phyloP scores from a whole-genome alignment of 2,329 filamentous ascomycete genomes.

The Claviceps arundinis region DNA sequence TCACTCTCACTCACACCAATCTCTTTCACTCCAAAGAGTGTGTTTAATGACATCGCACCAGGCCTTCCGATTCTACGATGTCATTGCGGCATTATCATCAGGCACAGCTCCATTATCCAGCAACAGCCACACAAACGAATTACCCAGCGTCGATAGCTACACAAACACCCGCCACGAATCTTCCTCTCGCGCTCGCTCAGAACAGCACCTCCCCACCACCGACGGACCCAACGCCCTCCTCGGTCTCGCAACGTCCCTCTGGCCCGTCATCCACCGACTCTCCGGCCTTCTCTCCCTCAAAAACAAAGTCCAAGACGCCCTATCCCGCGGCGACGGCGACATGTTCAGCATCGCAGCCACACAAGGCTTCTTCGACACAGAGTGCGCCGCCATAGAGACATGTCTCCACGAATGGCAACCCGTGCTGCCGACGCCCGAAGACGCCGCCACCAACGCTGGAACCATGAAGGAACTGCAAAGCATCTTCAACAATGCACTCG shows the following conservation, averaged over 20 bases:
- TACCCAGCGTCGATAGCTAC: slow-evolving; percentile 10
- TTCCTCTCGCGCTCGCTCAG: slow-evolving; percentile 26
- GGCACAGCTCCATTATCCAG: slow-evolving; percentile 43
- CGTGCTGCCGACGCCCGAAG: slow-evolving; percentile 23
- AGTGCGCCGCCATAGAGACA: slow-evolving; percentile 40
- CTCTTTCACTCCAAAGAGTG: too few relatives aligned
- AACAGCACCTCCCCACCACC: slow-evolving; percentile 30
- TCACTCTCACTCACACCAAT: too few relatives aligned
- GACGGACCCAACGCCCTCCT: slow-evolving; percentile 45
- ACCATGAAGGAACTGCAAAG: slow-evolving; percentile 35
- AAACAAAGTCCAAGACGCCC: slow-evolving; percentile 33
- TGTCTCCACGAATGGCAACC: slow-evolving; percentile 44
- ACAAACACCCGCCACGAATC: slow-evolving; percentile 32
- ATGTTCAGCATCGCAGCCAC: slow-evolving; percentile 31
- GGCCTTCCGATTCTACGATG: slow-evolving; percentile 54
- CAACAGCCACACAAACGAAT: slow-evolving; percentile 18
- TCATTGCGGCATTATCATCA: slow-evolving; percentile 49
- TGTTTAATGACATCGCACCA: slow-evolving; percentile 13
- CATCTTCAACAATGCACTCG: slow-evolving; percentile 45
- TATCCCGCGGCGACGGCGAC: slow-evolving; percentile 22
- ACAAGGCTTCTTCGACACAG: slow-evolving; percentile 35
- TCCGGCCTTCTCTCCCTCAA: slow-evolving; percentile 42
- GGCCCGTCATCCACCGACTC: slow-evolving; percentile 49
- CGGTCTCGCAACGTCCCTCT: slow-evolving; percentile 47
- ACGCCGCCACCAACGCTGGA: slow-evolving; percentile 3